Evolutionary conservation across 1,284 basidiomycete genomes (phyloP), one percentile per base, ranked within the genome.

Genomic region (Rugiboletus extremiorientalis): DNA sequence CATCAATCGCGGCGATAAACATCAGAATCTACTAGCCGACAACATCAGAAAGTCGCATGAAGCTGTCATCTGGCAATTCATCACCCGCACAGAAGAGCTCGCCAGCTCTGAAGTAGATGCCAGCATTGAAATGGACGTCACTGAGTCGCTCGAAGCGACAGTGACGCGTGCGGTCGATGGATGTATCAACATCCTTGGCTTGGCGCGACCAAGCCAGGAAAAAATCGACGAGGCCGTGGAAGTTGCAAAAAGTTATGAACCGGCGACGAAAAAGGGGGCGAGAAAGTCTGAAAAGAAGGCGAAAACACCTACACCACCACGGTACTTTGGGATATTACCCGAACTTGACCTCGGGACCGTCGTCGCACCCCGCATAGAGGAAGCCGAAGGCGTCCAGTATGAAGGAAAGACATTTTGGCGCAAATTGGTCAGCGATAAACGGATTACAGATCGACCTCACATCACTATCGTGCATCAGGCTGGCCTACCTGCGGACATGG

Each of bases 381-480:
- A 67, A 33, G 68, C 55, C 25, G 71, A 69, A 7, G 65, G 68
- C 28, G 62, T 73, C 10, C 54, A 70, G 1, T 52, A 63, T 16
- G 56, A 63, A 5, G 78, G 75, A 20, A 71, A 63, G 50, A 44
- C 59, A 9, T 81, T 92, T 59, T 89, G 86, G 80, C 63, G 72
- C 0, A 54, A 66, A 10, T 66, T 95, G 28, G 76, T 80, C 40
- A 56, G 56, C 9, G 71, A 72, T 0, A 67, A 77, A 5, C 79
- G 93, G 16, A 69, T 96, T 23, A 74, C 83, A 5, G 64, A 71
- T 16, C 74, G 79, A 7, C 94, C 96, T 2, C 96, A 99, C 71
- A 78, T 98, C 54, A 98, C 96, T 1, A 76, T 98, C 52, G 86
- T 90, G 11, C 96, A 99, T 71, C 73, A 75, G 60, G 88, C 86